These are phyloP conservation scores for Uronychia binucleata DNA, from an alignment of 73 alveolate species.

Conservation along the genomic window DNA sequence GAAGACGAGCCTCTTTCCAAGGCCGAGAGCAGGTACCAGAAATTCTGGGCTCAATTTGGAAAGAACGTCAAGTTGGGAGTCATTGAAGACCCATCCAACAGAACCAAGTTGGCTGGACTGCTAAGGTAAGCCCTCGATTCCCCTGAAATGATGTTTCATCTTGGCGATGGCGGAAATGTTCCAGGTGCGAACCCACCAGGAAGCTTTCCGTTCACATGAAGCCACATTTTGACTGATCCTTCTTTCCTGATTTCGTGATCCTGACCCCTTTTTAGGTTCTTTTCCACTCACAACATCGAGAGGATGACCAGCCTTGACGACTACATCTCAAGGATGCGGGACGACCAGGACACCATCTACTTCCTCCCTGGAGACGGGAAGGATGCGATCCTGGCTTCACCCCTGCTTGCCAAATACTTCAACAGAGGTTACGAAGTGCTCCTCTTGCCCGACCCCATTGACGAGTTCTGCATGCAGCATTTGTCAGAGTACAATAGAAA, in stretches of 20 bases:
- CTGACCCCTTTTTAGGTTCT: constrained; percentile 80
- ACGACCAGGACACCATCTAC: constrained; percentile 97
- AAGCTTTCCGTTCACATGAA: constrained; percentile 41
- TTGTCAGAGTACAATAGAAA: constrained; percentile 92
- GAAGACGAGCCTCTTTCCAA: constrained; percentile 76
- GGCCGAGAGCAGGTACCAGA: constrained; percentile 79
- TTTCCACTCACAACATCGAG: constrained; percentile 90
- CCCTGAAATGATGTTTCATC: neutral
- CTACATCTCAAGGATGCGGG: constrained; percentile 95
- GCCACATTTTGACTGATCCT: constrained; percentile 9
- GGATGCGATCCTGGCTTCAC: constrained; percentile 92
- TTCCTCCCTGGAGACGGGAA: constrained; percentile 97
- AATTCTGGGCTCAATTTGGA: constrained; percentile 96
- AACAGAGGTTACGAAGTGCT: constrained; percentile 95
- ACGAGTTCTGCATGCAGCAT: constrained; percentile 95
- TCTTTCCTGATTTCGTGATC: neutral
- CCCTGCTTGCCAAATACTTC: constrained; percentile 92
- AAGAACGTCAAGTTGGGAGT: constrained; percentile 98
- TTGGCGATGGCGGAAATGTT: constrained; percentile 37
- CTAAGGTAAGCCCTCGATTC: constrained; percentile 70
- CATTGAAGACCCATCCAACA: constrained; percentile 98
- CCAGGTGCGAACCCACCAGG: constrained; percentile 52
- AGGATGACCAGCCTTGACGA: constrained; percentile 96
- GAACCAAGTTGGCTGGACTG: constrained; percentile 96
- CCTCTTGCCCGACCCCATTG: constrained; percentile 97